A percentile compares a stretch with the other conserved stretches of the same genome.
Evolutionary conservation across 331 rosid species (phyloP).

Genomic region (Saraca asoca): DNA sequence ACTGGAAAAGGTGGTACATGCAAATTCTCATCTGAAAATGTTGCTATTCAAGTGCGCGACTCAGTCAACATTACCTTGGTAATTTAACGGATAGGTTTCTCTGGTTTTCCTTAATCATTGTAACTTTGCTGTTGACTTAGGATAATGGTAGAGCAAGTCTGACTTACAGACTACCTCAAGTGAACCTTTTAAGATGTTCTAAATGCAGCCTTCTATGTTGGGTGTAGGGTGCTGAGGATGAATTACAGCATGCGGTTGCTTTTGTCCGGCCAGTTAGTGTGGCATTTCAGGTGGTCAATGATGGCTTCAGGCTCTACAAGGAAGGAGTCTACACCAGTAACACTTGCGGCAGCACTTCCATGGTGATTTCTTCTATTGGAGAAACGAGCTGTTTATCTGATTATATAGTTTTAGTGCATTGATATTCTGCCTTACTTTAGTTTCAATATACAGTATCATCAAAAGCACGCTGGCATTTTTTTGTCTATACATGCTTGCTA

Average conservation of each 20-base stretch:
- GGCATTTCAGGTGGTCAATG: slow-evolving; percentile 65
- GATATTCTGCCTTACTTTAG: not conserved
- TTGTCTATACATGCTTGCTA: not conserved
- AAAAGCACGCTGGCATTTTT: not conserved
- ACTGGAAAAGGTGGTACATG: slow-evolving; percentile 53
- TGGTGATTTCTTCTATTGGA: slow-evolving; percentile 50
- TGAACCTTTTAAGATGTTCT: slow-evolving; percentile 7
- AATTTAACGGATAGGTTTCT: slow-evolving; percentile 31
- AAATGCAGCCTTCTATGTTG: slow-evolving; percentile 18
- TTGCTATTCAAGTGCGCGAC: slow-evolving; percentile 60
- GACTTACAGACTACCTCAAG: not conserved
- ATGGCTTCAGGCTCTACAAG: slow-evolving; percentile 56
- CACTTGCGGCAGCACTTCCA: slow-evolving; percentile 65
- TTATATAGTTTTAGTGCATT: not conserved
- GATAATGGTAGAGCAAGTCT: slow-evolving; percentile 26
- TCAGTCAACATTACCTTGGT: slow-evolving; percentile 87
- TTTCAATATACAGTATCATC: not conserved
- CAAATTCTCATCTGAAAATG: slow-evolving; percentile 62
- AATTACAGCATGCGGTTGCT: slow-evolving; percentile 86
- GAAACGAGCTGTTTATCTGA: not conserved
- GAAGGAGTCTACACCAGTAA: slow-evolving; percentile 77
- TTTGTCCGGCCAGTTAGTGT: slow-evolving; percentile 87
- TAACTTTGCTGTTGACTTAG: slow-evolving; percentile 20
- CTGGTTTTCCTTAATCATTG: not conserved
- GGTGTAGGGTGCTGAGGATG: slow-evolving; percentile 85